phyloP scores from a whole-genome alignment of 306 rosid genomes.

The Canavalia gladiata region DNA sequence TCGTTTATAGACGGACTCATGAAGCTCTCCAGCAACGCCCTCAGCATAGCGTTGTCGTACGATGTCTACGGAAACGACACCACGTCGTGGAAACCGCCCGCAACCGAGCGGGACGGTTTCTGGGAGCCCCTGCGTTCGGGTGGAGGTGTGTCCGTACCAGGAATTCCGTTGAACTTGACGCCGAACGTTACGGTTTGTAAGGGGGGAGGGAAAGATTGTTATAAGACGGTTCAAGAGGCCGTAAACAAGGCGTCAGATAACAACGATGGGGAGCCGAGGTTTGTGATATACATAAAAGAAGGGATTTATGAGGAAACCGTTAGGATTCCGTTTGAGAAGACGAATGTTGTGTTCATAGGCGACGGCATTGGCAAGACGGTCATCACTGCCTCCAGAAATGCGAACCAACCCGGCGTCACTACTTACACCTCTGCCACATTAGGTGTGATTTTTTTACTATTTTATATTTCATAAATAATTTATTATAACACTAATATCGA shows the following conservation, averaged over 20 bases:
- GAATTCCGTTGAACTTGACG: slow-evolving; percentile 53
- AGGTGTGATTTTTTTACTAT: slow-evolving; percentile 53
- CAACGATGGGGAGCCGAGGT: slow-evolving; percentile 45
- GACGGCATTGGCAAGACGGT: slow-evolving; percentile 86
- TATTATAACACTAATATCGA: too few relatives aligned
- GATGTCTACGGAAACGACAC: slow-evolving; percentile 64
- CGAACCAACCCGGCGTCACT: slow-evolving; percentile 64
- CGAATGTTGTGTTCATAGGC: slow-evolving; percentile 77
- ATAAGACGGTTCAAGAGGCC: slow-evolving; percentile 77
- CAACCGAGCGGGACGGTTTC: slow-evolving; percentile 80
- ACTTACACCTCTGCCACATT: slow-evolving; percentile 80
- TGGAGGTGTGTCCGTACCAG: slow-evolving; percentile 16
- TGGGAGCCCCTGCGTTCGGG: slow-evolving; percentile 59
- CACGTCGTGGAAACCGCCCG: slow-evolving; percentile 64
- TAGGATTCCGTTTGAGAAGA: slow-evolving; percentile 71
- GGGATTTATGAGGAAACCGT: slow-evolving; percentile 87
- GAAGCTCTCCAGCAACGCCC: slow-evolving; percentile 73
- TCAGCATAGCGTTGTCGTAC: slow-evolving; percentile 68
- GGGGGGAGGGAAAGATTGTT: slow-evolving; percentile 52
- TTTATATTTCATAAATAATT: not conserved
- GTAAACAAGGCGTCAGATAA: slow-evolving; percentile 69
- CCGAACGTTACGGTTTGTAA: slow-evolving; percentile 76
- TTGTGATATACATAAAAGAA: slow-evolving; percentile 71
- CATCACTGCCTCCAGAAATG: slow-evolving; percentile 70
- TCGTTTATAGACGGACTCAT: slow-evolving; percentile 59